Percentiles rank a stretch among this genome's conserved stretches.
phyloP scores from a whole-genome alignment of 1,139 yeast genomes.

The Taiozyma onychis region DNA sequence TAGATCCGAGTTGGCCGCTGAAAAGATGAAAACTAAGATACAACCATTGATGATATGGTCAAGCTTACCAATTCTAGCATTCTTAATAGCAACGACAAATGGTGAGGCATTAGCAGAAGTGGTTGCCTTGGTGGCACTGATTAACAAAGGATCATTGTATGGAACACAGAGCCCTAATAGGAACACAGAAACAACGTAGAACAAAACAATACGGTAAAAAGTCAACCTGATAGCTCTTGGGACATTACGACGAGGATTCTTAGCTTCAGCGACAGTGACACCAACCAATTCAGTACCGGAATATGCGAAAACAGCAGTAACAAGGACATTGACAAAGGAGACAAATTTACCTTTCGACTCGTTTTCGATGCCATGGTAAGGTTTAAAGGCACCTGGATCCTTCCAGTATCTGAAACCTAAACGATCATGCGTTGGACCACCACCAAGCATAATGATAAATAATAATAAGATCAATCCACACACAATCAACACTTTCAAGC shows the following conservation, averaged over 20 bases:
- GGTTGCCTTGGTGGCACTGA: slow-evolving; percentile 32
- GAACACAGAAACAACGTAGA: slow-evolving; percentile 59
- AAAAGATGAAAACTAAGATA: slow-evolving; percentile 59
- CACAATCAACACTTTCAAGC: slow-evolving; percentile 54
- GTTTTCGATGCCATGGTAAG: slow-evolving; percentile 53
- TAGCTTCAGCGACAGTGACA: slow-evolving; percentile 71
- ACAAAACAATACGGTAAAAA: slow-evolving; percentile 65
- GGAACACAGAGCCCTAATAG: slow-evolving; percentile 71
- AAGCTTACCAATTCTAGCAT: slow-evolving; percentile 53
- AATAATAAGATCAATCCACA: slow-evolving; percentile 59
- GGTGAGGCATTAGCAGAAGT: slow-evolving; percentile 72
- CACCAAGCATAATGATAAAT: slow-evolving; percentile 50
- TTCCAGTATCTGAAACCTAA: slow-evolving; percentile 58
- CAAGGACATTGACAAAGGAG: slow-evolving; percentile 59
- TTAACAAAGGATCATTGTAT: slow-evolving; percentile 50
- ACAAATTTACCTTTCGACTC: slow-evolving; percentile 50
- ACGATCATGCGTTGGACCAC: slow-evolving; percentile 48
- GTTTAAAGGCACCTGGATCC: slow-evolving; percentile 51
- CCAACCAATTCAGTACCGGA: slow-evolving; percentile 68
- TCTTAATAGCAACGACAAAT: slow-evolving; percentile 53
- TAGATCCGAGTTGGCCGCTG: slow-evolving; percentile 67
- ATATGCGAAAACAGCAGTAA: slow-evolving; percentile 70
- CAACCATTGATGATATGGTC: slow-evolving; percentile 64
- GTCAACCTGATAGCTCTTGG: slow-evolving; percentile 73
- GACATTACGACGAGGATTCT: slow-evolving; percentile 64